Base-by-base conservation (phyloP, 176 grass and related monocot species). In the Musa acuminata region DNA sequence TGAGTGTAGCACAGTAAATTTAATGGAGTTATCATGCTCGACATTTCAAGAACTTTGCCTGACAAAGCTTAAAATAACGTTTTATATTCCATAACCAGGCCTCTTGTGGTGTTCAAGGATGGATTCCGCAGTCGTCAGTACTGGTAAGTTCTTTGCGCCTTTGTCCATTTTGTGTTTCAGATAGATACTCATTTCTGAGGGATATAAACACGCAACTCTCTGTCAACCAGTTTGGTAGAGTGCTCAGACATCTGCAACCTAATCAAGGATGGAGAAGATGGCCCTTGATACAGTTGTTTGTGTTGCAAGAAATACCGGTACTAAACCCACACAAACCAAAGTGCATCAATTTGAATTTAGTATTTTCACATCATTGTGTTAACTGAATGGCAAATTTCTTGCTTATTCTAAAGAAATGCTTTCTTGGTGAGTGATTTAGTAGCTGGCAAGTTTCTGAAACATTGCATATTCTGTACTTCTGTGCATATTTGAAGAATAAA, bases 231-330 rank as follows among this genome's bases (percentile, higher is more conserved):
- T 71, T 49, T 92, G 24, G 64, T 80, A 25, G 90, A 92, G 57
- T 92, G 90, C 84, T 92, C 90, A 13, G 90, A 89, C 78, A 74
- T 92, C 25, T 92, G 86, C 73, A 92, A 92, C 60, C 76, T 89
- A 3, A 86, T 92, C 77, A 92, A 92, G 84, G 90, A 92, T 75
- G 90, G 84, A 27, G 90, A 89, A 74, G 90, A 92, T 48, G 80
- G 72, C 19, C 86, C 85, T 2, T 89, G 84, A 92, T n/a, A 7
- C 54, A 64, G 29, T 27, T 17, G n/a, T 62, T 62, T 26, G 2
- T 70, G 67, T 20, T 20, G 25, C 13, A 4, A 35, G 29, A 35
- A 35, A n/a, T 1, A 19, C 48, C 35, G 11, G 16, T 50, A 51
- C 24, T 14, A 70, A 3, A 69, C 17, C 24, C 9, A 12, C 17